Evolutionary conservation across 257 asterid species (phyloP).

Genomic region (Nicotiana tabacum): DNA sequence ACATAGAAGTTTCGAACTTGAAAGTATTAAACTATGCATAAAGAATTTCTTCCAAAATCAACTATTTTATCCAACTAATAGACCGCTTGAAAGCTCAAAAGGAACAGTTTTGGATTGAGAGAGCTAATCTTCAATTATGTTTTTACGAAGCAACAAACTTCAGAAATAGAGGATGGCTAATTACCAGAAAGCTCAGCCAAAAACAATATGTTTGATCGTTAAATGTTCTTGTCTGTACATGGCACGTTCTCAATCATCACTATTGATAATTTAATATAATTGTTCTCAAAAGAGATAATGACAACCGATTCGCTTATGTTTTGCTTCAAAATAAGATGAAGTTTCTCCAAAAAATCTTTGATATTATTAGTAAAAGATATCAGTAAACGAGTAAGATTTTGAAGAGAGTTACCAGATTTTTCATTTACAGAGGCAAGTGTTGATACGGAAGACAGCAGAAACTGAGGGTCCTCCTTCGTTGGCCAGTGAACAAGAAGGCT

Average conservation of each 20-base stretch:
- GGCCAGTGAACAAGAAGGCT: slow-evolving; percentile 99
- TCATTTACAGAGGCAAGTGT: slow-evolving; percentile 43
- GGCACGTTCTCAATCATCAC: background rate
- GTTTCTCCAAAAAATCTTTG: background rate
- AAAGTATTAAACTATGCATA: background rate
- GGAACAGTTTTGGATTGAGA: background rate
- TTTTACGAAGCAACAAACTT: background rate
- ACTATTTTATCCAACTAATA: background rate
- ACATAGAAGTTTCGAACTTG: background rate
- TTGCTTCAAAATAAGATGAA: background rate
- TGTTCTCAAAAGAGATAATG: background rate
- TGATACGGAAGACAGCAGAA: slow-evolving; percentile 84
- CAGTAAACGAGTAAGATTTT: background rate
- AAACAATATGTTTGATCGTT: background rate
- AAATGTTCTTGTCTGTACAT: background rate
- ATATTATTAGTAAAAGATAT: background rate
- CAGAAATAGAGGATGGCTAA: background rate
- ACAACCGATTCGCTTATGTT: background rate
- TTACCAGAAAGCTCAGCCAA: background rate
- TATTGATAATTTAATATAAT: background rate
- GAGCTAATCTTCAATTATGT: background rate
- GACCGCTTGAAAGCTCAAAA: background rate
- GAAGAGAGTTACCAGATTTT: slow-evolving; percentile 39
- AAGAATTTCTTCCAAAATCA: background rate
- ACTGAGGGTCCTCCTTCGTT: slow-evolving; percentile 60